Base-by-base conservation (phyloP, 73 alveolate genomes). In the Paramecium caudatum region DNA sequence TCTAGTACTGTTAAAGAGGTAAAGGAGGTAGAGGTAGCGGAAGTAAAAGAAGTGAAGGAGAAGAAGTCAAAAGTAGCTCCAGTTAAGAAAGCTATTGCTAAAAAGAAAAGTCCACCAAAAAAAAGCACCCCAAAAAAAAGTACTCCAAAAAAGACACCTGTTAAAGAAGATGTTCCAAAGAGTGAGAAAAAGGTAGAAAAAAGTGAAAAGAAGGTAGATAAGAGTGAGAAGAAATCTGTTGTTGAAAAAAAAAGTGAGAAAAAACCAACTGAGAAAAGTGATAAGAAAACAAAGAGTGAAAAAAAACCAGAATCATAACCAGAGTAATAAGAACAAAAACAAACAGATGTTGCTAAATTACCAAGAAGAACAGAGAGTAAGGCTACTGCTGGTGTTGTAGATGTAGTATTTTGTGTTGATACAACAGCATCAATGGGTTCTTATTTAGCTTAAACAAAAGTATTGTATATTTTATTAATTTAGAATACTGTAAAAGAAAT, bases 361-460 rank as follows among this genome's bases (percentile, higher is more conserved):
- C 84, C 93, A 3, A 86, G 84, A 37, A 62, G 82, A 62, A 86
- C 84, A 6, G 81, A 62, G 8, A 62, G 82, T 13, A 78, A 78
- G 15, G 62, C 84, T 6, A 32, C 82, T 17, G 93, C 93, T 27
- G 93, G 93, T 4, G 65, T 86, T 32, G 93, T 96, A 21, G 99
- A 96, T 87, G 92, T 96, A 5, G 97, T 96, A 15, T 96, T 96
- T 88, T 90, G 96, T 65, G 49, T 93, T 39, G 99, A 96, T 82
- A 95, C 99, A 45, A 96, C 99, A 49, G 95, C 93, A 39, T 94
- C 98, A 41, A 91, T 96, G 95, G 82, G 87, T 33, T 91, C 95
- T 12, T 96, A 94, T 94, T 91, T 96, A 65, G 90, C 92, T 65
- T 93, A 94, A 45, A 91, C 97, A 5, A 96, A 95, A 78, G 93